phyloP scores from a whole-genome alignment of 2,329 filamentous ascomycete species.

The Laburnicola sp. region DNA sequence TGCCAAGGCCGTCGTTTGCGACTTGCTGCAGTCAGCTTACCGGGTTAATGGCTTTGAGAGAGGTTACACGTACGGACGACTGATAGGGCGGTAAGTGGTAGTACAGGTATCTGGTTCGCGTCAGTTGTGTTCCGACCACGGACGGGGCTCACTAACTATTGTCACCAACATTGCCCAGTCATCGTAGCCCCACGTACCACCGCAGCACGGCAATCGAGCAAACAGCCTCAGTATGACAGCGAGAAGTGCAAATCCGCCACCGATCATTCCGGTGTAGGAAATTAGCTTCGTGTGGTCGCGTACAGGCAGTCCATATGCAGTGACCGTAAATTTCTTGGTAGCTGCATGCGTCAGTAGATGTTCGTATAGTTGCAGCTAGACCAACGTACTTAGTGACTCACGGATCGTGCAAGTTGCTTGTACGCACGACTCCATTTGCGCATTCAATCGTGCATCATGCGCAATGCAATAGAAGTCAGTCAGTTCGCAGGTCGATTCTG shows the following conservation, averaged over 20 bases:
- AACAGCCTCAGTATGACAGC: constrained; percentile 41
- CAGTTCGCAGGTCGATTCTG: constrained; percentile 27
- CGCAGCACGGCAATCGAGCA: constrained; percentile 40
- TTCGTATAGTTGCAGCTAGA: too few species aligned
- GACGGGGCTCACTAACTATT: constrained; percentile 40
- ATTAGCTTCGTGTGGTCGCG: constrained; percentile 43
- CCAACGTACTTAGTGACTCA: constrained; percentile 29
- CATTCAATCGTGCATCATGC: constrained; percentile 20
- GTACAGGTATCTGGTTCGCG: constrained; percentile 14
- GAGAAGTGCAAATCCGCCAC: constrained; percentile 39
- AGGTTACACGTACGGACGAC: constrained; percentile 12
- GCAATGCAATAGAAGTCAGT: constrained; percentile 31
- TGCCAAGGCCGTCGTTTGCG: constrained; percentile 48
- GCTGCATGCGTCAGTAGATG: constrained; percentile 21
- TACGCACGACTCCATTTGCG: constrained; percentile 25
- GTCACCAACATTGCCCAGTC: constrained; percentile 42
- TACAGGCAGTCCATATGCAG: constrained; percentile 40
- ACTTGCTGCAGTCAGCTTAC: constrained; percentile 6
- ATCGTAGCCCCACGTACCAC: constrained; percentile 45
- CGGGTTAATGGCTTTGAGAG: background rate
- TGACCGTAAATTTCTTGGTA: constrained; percentile 47
- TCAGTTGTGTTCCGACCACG: constrained; percentile 5
- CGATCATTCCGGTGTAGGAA: constrained; percentile 37
- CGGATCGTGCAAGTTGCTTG: constrained; percentile 25
- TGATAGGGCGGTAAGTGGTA: constrained; percentile 26